Conservation (phyloP, 306 rosid species). For the Canavalia gladiata region DNA sequence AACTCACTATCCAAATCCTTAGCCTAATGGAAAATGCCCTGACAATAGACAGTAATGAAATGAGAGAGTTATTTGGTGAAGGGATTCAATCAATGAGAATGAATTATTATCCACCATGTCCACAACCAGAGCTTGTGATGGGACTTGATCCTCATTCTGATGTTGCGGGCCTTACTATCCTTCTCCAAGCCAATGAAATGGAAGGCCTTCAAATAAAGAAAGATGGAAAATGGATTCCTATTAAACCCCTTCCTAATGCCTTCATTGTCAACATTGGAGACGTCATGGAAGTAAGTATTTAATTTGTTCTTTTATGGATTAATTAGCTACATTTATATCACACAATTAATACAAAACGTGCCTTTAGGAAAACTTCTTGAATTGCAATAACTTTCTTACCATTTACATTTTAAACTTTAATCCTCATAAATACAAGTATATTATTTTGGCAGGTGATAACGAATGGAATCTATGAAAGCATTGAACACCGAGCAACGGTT, state of each 20-base stretch:
- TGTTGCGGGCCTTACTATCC: slow-evolving; percentile 38
- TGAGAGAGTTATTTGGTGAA: background rate
- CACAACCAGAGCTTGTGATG: slow-evolving; percentile 41
- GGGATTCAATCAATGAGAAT: slow-evolving; percentile 36
- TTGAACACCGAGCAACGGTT: slow-evolving; percentile 32
- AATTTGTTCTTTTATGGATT: too few relatives aligned
- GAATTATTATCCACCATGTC: slow-evolving; percentile 50
- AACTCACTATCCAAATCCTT: slow-evolving; percentile 1
- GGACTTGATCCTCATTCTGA: slow-evolving; percentile 50
- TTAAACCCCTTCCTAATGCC: slow-evolving; percentile 52
- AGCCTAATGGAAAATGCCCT: slow-evolving; percentile 35
- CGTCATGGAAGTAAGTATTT: slow-evolving; percentile 41
- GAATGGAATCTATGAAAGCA: slow-evolving; percentile 35
- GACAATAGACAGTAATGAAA: slow-evolving; percentile 11
- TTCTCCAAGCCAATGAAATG: slow-evolving; percentile 41
- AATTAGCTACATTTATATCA: too few relatives aligned
- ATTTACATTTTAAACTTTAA: too few relatives aligned
- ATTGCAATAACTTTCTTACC: too few relatives aligned
- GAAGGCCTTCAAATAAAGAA: slow-evolving; percentile 55
- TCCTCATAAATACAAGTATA: too few relatives aligned
- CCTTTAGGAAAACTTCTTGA: too few relatives aligned
- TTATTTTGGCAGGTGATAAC: slow-evolving; percentile 35
- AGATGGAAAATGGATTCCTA: slow-evolving; percentile 53
- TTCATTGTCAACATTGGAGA: slow-evolving; percentile 51
- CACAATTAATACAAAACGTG: too few relatives aligned